phyloP scores from a whole-genome alignment of 805 yeast species.

The Torulaspora franciscae region DNA sequence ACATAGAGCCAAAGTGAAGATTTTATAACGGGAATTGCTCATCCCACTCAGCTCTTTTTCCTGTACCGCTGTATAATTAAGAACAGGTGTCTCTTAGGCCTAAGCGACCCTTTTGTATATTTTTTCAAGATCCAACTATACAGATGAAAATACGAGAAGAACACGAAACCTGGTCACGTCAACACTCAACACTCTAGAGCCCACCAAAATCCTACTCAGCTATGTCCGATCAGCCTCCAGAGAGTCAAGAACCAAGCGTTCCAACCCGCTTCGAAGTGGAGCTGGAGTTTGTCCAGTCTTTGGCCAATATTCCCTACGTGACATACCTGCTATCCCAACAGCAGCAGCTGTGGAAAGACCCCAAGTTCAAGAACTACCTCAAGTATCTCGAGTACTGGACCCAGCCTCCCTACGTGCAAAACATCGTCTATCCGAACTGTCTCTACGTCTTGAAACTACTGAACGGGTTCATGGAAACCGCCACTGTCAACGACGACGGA shows the following conservation, averaged over 20 bases:
- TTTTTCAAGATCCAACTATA: conserved; percentile 2
- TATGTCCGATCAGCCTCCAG: background rate
- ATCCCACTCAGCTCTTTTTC: background rate
- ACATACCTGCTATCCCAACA: conserved; percentile 77
- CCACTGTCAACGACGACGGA: conserved; percentile 42
- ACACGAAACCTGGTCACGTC: background rate
- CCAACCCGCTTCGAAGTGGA: conserved; percentile 49
- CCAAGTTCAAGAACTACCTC: conserved; percentile 65
- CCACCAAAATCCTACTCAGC: background rate
- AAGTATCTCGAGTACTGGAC: conserved; percentile 84
- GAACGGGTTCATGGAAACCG: conserved; percentile 31
- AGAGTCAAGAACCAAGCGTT: conserved; percentile 7
- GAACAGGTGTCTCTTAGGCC: background rate
- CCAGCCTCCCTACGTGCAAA: conserved; percentile 55
- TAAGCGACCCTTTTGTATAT: background rate
- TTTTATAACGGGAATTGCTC: conserved; percentile 2
- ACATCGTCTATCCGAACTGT: conserved; percentile 71
- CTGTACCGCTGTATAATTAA: background rate
- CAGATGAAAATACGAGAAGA: background rate
- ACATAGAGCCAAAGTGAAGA: conserved; percentile 23
- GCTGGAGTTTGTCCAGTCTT: conserved; percentile 76
- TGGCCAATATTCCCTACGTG: conserved; percentile 84
- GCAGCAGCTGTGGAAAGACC: conserved; percentile 62
- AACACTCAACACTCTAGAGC: background rate
- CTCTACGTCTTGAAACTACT: conserved; percentile 68